Percentiles rank a stretch among this genome's conserved stretches.
phyloP scores from a whole-genome alignment of 192 early-diverging fungal genomes.

The Rhizophagus prolifer region DNA sequence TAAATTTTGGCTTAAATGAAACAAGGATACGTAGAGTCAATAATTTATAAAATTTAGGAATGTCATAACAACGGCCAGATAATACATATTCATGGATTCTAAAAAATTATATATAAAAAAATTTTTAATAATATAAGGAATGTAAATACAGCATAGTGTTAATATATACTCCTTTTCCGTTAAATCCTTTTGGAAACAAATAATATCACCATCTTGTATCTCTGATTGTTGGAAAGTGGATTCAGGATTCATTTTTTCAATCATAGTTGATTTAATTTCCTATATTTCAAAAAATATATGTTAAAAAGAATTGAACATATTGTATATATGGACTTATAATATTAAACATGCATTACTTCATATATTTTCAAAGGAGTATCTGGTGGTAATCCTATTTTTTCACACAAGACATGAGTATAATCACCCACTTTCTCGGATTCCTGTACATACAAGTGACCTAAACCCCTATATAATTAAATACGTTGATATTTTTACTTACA shows the following conservation, averaged over 20 bases:
- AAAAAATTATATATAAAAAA: too few relatives aligned
- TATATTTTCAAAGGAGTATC: slow-evolving; percentile 63
- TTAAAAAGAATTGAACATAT: neutral
- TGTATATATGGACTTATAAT: neutral
- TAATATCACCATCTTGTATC: slow-evolving; percentile 92
- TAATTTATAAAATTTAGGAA: slow-evolving; percentile 79
- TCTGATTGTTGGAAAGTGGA: slow-evolving; percentile 72
- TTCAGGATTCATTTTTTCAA: slow-evolving; percentile 71
- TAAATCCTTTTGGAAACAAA: slow-evolving; percentile 72
- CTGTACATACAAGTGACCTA: slow-evolving; percentile 55
- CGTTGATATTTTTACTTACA: too few relatives aligned
- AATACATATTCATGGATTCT: slow-evolving; percentile 39
- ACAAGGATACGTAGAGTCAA: slow-evolving; percentile 59
- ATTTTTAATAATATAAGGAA: too few relatives aligned
- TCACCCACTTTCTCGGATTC: slow-evolving; percentile 56
- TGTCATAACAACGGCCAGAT: slow-evolving; percentile 42
- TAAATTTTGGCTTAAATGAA: slow-evolving; percentile 41
- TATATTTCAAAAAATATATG: slow-evolving; percentile 29
- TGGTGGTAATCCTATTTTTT: slow-evolving; percentile 56
- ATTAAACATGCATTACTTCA: slow-evolving; percentile 46
- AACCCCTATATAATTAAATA: slow-evolving; percentile 39
- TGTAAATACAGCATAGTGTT: too few relatives aligned
- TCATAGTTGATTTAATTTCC: slow-evolving; percentile 93
- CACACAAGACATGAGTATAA: slow-evolving; percentile 55
- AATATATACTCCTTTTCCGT: slow-evolving; percentile 47